Conservation (phyloP, 768 basidiomycete genomes). For the Rhizopogon roseolus region DNA sequence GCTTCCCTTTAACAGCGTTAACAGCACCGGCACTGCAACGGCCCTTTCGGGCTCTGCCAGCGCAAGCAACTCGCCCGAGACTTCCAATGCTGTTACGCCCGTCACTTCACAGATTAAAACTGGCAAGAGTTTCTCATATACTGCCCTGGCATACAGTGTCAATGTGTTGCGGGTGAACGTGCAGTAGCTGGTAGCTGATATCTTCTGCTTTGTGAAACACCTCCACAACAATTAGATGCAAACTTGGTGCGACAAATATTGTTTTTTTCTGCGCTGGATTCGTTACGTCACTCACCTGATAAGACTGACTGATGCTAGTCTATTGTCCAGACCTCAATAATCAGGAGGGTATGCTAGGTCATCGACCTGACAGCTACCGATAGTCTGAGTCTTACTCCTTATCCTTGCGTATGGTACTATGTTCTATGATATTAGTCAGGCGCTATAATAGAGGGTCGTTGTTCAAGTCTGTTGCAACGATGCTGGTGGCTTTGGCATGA, state of each 20-base stretch:
- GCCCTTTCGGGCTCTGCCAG: constrained; percentile 45
- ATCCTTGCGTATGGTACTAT: neutral
- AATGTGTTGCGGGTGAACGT: constrained; percentile 20
- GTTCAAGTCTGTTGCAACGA: neutral
- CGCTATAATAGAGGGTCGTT: neutral
- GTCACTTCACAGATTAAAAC: constrained; percentile 38
- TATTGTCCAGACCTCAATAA: neutral
- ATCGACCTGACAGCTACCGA: neutral
- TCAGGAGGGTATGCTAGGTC: neutral
- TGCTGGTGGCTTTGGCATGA: neutral
- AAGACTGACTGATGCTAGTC: neutral
- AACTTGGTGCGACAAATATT: too few species aligned
- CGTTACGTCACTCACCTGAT: too few species aligned
- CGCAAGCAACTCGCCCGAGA: constrained; percentile 51
- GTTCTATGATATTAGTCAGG: neutral
- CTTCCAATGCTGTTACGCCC: constrained; percentile 45
- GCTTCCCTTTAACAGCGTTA: constrained; percentile 49
- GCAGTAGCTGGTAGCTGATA: neutral
- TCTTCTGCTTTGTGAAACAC: neutral
- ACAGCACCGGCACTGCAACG: constrained; percentile 38
- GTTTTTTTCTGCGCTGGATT: too few species aligned
- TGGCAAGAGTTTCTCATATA: constrained; percentile 51
- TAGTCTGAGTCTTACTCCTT: neutral
- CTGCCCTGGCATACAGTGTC: constrained; percentile 44
- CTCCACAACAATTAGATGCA: too few species aligned